Base-by-base conservation (phyloP, 1,284 basidiomycete species). In the Trichosporon ovoides region DNA sequence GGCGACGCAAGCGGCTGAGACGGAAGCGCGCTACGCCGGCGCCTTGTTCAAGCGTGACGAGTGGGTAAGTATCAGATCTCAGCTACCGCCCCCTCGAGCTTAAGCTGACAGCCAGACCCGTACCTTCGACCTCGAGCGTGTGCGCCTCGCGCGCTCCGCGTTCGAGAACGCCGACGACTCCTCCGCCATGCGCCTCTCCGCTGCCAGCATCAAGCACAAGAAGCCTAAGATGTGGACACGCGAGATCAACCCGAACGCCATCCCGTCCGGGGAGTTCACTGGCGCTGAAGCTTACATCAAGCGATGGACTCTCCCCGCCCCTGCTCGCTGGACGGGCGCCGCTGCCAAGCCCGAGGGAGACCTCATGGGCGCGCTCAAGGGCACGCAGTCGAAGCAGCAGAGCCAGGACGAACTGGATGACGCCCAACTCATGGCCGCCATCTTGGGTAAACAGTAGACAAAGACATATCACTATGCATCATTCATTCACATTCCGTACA, bases 21-120 rank as follows among this genome's bases (percentile, higher is more conserved):
- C 86, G 65, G 92, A 98, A 77, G 93, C 93, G 12, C 82, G 87
- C 62, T 77, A 83, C 31, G 83, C 88, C 68, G 92, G 93, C 50
- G 85, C 85, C 16, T 54, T 56, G 49, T 73, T 72, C 61, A 67
- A 66, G 63, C 58, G 58, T 24, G 66, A 71, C 60, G 69, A 71
- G 50, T 75, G 71, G 63, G 76, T 77, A 59, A 60, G 76, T 71
- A 7, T 14, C 18, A 13, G 14, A 20, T 19, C 22, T 19, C n/a
- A 4, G 35, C 13, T 3, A 37, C n/a, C n/a, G n/a, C n/a, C 20
- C 13, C 38, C 9, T 10, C 12, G 7, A 18, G 16, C 14, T 20
- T 24, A 7, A 35, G 28, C 53, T 38, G 11, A 56, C 34, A 9
- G 14, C 19, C 55, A 73, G 71, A 64, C 68, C 65, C 68, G 71